phyloP scores from a whole-genome alignment of 2,329 filamentous ascomycete genomes.

The Botryotinia convoluta region DNA sequence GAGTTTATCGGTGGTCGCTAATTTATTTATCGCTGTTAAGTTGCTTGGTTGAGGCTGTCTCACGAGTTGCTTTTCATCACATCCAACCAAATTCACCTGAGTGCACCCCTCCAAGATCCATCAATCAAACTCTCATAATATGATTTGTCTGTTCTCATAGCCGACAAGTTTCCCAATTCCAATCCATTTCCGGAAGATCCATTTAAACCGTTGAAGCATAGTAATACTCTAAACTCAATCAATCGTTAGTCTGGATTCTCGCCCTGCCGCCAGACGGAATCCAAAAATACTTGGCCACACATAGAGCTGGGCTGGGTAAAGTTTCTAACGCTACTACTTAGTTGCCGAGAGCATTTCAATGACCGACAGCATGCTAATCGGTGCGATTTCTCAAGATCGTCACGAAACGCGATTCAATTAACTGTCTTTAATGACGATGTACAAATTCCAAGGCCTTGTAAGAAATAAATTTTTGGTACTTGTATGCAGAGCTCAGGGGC shows the following conservation, averaged over 20 bases:
- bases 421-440: conserved; percentile 2
- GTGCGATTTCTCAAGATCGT: conserved; percentile 7
- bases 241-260: not conserved
- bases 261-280: not conserved
- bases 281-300: conserved; percentile 7
- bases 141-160: not conserved
- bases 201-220: conserved; percentile 8
- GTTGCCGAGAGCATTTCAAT: not conserved
- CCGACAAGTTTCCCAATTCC: not conserved
- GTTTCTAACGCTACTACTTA: not conserved
- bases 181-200: conserved; percentile 3
- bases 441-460: not conserved
- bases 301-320: conserved; percentile 5
- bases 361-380: conserved; percentile 13
- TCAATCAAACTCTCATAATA: not conserved
- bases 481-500: conserved; percentile 2
- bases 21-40: not conserved
- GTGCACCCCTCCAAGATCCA: conserved; percentile 11
- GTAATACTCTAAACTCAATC: not conserved
- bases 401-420: not conserved
- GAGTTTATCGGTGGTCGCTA: not conserved
- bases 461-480: not conserved
- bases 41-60: not conserved
- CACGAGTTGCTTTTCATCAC: not conserved
- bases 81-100: not conserved